A percentile compares a stretch with the other conserved stretches of the same genome.
Conservation (phyloP, 805 yeast species). For the Yamadazyma tumulicola region DNA sequence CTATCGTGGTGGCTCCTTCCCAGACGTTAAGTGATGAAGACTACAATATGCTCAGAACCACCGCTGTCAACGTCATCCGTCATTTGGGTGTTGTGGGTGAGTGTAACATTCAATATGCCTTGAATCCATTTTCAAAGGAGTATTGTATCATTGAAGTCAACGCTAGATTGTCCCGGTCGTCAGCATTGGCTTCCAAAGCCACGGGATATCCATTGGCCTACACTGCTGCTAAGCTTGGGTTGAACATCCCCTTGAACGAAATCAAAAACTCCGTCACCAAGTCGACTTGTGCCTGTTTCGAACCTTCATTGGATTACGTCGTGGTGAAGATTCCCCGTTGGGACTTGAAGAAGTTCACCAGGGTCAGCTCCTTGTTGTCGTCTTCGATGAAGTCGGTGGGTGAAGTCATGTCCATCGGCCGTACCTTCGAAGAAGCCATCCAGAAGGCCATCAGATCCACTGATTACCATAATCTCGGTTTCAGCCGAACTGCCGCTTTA, state of each 20-base stretch:
- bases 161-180: constrained; percentile 94
- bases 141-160: constrained; percentile 96
- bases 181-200: constrained; percentile 97
- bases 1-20: constrained; percentile 98
- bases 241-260: constrained; percentile 87
- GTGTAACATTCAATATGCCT: constrained; percentile 96
- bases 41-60: constrained; percentile 95
- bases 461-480: constrained; percentile 94
- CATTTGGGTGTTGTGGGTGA: constrained; percentile 99
- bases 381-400: constrained; percentile 99
- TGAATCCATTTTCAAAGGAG: constrained; percentile 89
- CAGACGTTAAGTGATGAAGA: constrained; percentile 97
- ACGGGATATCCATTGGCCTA: constrained; percentile 98
- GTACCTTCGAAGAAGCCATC: constrained; percentile 95
- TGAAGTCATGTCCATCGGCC: constrained; percentile 98
- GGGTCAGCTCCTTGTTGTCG: constrained; percentile 82
- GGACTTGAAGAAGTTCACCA: constrained; percentile 94
- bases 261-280: constrained; percentile 93
- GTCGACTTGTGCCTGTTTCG: constrained; percentile 94
- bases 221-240: constrained; percentile 96
- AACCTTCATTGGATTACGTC: constrained; percentile 94
- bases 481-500: constrained; percentile 77
- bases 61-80: constrained; percentile 96
- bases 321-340: constrained; percentile 98
- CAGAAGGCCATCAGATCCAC: constrained; percentile 97